These are phyloP conservation scores for Pilatotrama ljubarskyi DNA, from an alignment of 768 basidiomycete genomes.

Conservation along the genomic window DNA sequence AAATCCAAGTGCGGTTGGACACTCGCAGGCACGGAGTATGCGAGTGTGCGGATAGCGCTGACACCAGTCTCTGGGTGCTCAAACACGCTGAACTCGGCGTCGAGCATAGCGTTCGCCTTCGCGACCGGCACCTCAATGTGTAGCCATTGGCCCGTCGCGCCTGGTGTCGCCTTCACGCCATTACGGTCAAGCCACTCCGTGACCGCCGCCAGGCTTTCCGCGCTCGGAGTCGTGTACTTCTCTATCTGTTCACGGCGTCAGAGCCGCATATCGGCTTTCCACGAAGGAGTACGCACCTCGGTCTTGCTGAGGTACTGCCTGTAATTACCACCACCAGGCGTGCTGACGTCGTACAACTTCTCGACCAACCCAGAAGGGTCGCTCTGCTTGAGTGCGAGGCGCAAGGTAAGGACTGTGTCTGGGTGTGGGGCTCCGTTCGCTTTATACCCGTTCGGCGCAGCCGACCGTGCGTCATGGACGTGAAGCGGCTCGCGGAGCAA, in stretches of 20 bases:
- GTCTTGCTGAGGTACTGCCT: constrained; percentile 39
- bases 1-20: constrained; percentile 33
- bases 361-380: constrained; percentile 37
- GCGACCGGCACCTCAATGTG: constrained; percentile 32
- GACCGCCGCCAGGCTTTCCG: constrained; percentile 27
- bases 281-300: constrained; percentile 30
- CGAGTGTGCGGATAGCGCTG: constrained; percentile 34
- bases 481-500: constrained; percentile 18
- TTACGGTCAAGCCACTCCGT: constrained; percentile 27
- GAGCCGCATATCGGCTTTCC: background rate
- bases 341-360: constrained; percentile 37
- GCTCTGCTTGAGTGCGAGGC: constrained; percentile 37
- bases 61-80: constrained; percentile 32
- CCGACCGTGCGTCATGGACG: constrained; percentile 33
- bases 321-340: constrained; percentile 36
- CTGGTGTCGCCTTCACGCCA: constrained; percentile 26
- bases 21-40: constrained; percentile 37
- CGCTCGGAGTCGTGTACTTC: constrained; percentile 26
- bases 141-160: constrained; percentile 37
- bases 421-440: constrained; percentile 29
- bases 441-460: constrained; percentile 32
- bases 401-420: constrained; percentile 34
- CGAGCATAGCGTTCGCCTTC: constrained; percentile 36
- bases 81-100: constrained; percentile 36
- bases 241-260: constrained; percentile 21